Conservation (phyloP, 768 basidiomycete genomes). For the Pleurotus salmoneostramineus region DNA sequence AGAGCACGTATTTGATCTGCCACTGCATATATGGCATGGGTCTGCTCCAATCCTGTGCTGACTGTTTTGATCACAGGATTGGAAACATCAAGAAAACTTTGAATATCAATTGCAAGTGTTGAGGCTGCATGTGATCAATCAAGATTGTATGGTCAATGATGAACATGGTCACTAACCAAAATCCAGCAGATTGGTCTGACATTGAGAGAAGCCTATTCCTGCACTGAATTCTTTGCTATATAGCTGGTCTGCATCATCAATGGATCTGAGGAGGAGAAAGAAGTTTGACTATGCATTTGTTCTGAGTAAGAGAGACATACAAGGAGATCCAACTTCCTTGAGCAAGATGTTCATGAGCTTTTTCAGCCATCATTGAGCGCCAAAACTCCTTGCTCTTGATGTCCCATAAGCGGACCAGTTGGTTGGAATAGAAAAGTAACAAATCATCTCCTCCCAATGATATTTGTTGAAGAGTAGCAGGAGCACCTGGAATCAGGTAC, state of each 20-base stretch:
- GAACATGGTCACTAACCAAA: no score
- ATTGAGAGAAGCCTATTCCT: no score
- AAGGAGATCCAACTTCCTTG: conserved; percentile 73
- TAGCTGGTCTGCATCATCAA: not conserved
- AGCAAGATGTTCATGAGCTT: conserved; percentile 68
- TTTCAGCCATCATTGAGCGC: conserved; percentile 74
- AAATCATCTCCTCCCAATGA: conserved; percentile 69
- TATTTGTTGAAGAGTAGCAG: conserved; percentile 58
- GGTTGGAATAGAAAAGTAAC: conserved; percentile 71
- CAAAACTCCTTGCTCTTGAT: conserved; percentile 78
- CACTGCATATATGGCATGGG: conserved; percentile 37
- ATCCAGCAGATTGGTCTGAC: no score
- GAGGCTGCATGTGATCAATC: conserved; percentile 32
- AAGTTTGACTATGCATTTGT: no score
- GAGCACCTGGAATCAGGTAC: conserved; percentile 78
- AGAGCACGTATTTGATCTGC: conserved; percentile 55
- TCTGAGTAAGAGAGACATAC: no score
- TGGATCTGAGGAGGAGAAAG: not conserved
- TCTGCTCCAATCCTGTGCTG: conserved; percentile 39
- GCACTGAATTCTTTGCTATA: not conserved
- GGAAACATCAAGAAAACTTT: conserved; percentile 46
- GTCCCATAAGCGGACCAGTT: conserved; percentile 85
- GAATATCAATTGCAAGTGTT: conserved; percentile 46
- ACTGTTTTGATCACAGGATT: conserved; percentile 48
- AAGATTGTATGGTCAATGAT: not conserved